phyloP scores from a whole-genome alignment of 2,329 filamentous ascomycete species.

The Ascochyta clinopodiicola region DNA sequence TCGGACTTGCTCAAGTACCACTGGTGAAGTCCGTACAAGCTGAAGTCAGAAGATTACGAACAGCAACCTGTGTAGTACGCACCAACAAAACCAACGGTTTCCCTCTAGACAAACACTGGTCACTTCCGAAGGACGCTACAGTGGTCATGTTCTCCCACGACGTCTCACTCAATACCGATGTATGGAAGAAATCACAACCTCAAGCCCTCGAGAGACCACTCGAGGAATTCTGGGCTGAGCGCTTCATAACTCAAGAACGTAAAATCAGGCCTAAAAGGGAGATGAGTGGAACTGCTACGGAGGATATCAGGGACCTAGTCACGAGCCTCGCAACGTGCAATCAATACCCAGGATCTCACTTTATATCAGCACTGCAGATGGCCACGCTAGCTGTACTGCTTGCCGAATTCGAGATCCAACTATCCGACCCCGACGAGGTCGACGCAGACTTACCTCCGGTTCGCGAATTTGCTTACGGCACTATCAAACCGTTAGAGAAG shows the following conservation, averaged over 20 bases:
- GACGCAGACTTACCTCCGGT: slow-evolving; percentile 27
- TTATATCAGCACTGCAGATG: slow-evolving; percentile 27
- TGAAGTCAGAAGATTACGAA: slow-evolving; percentile 34
- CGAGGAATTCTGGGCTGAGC: slow-evolving; percentile 37
- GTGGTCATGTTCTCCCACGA: slow-evolving; percentile 33
- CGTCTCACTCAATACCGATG: slow-evolving; percentile 29
- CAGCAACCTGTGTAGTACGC: slow-evolving; percentile 19
- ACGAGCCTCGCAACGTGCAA: slow-evolving; percentile 28
- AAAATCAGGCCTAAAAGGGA: background rate
- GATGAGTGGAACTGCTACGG: background rate
- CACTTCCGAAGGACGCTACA: slow-evolving; percentile 22
- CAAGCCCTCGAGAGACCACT: slow-evolving; percentile 26
- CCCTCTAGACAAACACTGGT: slow-evolving; percentile 31
- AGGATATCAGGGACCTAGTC: slow-evolving; percentile 16
- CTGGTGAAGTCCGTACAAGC: slow-evolving; percentile 35
- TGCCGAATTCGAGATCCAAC: slow-evolving; percentile 35
- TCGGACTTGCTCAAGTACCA: slow-evolving; percentile 19
- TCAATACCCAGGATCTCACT: slow-evolving; percentile 17
- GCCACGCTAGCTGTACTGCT: slow-evolving; percentile 33
- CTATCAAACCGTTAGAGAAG: slow-evolving; percentile 26
- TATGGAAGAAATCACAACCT: slow-evolving; percentile 32
- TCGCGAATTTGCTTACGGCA: slow-evolving; percentile 28
- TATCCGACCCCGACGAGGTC: slow-evolving; percentile 30
- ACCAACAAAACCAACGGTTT: slow-evolving; percentile 18
- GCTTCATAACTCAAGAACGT: slow-evolving; percentile 26